Percentiles rank a stretch among this genome's conserved stretches.
phyloP scores from a whole-genome alignment of 1,284 basidiomycete species.

The Puccinia hordei region DNA sequence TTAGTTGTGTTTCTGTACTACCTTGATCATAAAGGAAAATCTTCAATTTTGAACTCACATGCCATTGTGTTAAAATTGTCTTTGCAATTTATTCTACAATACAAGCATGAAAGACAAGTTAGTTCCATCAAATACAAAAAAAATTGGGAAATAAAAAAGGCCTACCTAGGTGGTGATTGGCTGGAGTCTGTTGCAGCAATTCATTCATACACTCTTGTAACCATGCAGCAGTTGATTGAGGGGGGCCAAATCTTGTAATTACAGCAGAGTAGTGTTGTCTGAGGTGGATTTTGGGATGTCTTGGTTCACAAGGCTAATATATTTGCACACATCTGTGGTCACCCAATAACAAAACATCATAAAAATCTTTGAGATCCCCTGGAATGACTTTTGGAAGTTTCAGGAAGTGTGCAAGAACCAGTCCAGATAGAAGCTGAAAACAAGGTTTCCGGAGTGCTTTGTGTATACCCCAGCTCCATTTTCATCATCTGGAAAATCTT shows the following conservation, averaged over 20 bases:
- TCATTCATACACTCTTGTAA: background rate
- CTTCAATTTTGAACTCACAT: background rate
- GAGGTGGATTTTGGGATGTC: background rate
- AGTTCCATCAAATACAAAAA: background rate
- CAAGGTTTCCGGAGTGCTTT: background rate
- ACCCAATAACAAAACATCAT: slow-evolving; percentile 10
- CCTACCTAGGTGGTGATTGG: slow-evolving; percentile 10
- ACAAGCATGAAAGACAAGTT: no score
- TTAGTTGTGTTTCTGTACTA: no score
- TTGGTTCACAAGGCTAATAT: background rate
- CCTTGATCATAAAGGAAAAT: background rate
- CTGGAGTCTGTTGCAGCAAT: background rate
- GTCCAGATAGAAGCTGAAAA: slow-evolving; percentile 7
- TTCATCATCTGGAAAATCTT: background rate
- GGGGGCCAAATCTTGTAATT: background rate
- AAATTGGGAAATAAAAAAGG: background rate
- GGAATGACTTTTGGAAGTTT: slow-evolving; percentile 4
- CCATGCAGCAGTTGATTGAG: background rate
- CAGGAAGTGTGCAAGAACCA: background rate
- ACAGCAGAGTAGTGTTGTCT: background rate
- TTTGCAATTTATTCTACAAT: background rate
- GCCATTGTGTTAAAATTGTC: slow-evolving; percentile 2
- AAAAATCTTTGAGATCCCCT: background rate
- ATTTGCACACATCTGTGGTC: background rate
- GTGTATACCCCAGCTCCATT: background rate